Conservation (phyloP, 805 yeast genomes). For the Lachancea quebecensis region DNA sequence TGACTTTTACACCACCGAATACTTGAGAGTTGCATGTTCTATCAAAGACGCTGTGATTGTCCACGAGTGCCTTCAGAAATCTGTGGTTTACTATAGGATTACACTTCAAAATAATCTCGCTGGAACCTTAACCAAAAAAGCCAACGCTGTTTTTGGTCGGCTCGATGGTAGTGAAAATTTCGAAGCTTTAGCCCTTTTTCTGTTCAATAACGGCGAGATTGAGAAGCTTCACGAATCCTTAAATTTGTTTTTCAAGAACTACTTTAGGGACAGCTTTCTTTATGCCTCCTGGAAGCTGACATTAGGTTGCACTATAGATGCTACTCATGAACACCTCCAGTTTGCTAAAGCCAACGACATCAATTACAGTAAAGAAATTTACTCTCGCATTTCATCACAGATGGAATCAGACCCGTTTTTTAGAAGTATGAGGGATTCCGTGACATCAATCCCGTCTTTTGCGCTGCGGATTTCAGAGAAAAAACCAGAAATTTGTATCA, state of each 20-base stretch:
- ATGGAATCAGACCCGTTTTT: slow-evolving; percentile 42
- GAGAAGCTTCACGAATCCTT: slow-evolving; percentile 18
- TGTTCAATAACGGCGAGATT: slow-evolving; percentile 17
- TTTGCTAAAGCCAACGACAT: slow-evolving; percentile 23
- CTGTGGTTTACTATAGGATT: slow-evolving; percentile 18
- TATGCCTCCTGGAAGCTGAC: slow-evolving; percentile 20
- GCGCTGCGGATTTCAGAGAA: slow-evolving; percentile 8
- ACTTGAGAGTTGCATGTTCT: slow-evolving; percentile 33
- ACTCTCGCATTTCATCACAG: slow-evolving; percentile 27
- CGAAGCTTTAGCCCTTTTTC: slow-evolving; percentile 15
- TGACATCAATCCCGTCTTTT: slow-evolving; percentile 39
- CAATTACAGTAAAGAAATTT: slow-evolving; percentile 28
- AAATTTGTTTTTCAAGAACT: slow-evolving; percentile 15
- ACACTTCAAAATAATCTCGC: slow-evolving; percentile 14
- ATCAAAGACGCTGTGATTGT: slow-evolving; percentile 24
- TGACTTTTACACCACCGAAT: slow-evolving; percentile 47
- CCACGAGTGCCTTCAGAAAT: slow-evolving; percentile 14
- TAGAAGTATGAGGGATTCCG: slow-evolving; percentile 44
- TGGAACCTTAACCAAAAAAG: slow-evolving; percentile 9
- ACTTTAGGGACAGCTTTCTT: slow-evolving; percentile 10
- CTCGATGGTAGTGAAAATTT: slow-evolving; percentile 25
- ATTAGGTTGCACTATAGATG: slow-evolving; percentile 15
- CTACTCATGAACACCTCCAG: slow-evolving; percentile 11
- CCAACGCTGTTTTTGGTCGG: slow-evolving; percentile 19
- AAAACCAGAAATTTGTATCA: slow-evolving; percentile 7